phyloP scores from a whole-genome alignment of 306 rosid species.

The Ormosia emarginata region DNA sequence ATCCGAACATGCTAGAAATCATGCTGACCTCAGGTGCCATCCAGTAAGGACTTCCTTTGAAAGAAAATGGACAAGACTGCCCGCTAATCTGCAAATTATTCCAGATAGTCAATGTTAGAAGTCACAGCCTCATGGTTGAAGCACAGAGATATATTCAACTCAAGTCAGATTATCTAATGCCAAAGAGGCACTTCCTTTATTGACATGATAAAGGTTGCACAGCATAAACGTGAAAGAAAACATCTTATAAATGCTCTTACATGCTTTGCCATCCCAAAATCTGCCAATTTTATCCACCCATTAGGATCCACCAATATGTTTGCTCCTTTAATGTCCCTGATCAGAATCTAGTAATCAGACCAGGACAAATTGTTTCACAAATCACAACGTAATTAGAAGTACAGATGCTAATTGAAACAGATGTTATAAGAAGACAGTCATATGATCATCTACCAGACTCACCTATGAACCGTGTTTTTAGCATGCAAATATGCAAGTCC shows the following conservation, averaged over 20 bases:
- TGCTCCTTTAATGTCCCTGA: constrained; percentile 97
- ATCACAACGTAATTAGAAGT: constrained; percentile 25
- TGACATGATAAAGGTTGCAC: neutral
- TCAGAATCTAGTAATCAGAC: constrained; percentile 37
- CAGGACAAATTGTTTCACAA: constrained; percentile 46
- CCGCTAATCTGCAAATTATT: constrained; percentile 63
- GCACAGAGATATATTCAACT: constrained; percentile 45
- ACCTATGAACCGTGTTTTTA: constrained; percentile 93
- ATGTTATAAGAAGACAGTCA: neutral
- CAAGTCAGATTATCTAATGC: constrained; percentile 51
- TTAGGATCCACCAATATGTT: constrained; percentile 91
- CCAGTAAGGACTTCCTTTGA: constrained; percentile 98
- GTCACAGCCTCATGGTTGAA: constrained; percentile 22
- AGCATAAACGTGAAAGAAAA: constrained; percentile 49
- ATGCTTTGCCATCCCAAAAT: constrained; percentile 98
- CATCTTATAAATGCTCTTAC: constrained; percentile 67
- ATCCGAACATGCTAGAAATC: neutral
- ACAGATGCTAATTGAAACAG: neutral
- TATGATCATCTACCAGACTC: constrained; percentile 19
- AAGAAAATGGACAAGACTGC: constrained; percentile 76
- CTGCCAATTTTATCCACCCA: constrained; percentile 89
- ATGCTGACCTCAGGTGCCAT: constrained; percentile 94
- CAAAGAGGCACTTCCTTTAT: constrained; percentile 8
- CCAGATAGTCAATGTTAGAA: constrained; percentile 24
- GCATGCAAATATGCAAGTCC: constrained; percentile 93